phyloP scores from a whole-genome alignment of 768 basidiomycete species.

The Mycena kentingensis region DNA sequence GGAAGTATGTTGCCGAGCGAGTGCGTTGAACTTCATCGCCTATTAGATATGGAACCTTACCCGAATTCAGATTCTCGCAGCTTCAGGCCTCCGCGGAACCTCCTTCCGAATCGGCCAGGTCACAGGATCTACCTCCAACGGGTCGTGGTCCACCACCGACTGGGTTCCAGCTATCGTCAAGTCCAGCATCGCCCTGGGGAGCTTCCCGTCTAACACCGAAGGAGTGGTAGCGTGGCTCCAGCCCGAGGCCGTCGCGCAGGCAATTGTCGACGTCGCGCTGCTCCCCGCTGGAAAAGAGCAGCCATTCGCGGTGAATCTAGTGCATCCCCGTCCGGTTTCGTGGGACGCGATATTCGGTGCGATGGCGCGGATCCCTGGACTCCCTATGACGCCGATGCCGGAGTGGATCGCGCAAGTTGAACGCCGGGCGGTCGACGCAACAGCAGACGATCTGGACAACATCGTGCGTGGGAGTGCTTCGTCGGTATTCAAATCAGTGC shows the following conservation, averaged over 20 bases:
- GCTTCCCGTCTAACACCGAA: conserved; percentile 25
- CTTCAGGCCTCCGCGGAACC: not conserved
- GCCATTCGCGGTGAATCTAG: conserved; percentile 31
- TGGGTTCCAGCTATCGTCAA: conserved; percentile 41
- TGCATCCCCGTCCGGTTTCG: conserved; percentile 35
- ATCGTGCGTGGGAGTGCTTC: not conserved
- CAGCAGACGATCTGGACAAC: not conserved
- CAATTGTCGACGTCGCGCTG: conserved; percentile 33
- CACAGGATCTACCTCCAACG: conserved; percentile 34
- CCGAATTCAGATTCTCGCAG: not conserved
- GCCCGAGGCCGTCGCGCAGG: conserved; percentile 27
- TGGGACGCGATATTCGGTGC: conserved; percentile 21
- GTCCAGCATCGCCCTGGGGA: conserved; percentile 33
- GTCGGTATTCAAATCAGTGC: not conserved
- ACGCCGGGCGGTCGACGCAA: not conserved
- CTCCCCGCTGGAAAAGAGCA: conserved; percentile 10
- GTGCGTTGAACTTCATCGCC: conserved; percentile 5
- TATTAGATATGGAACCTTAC: not conserved
- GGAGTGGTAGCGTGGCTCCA: conserved; percentile 33
- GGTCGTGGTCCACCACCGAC: conserved; percentile 38
- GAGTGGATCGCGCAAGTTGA: not conserved
- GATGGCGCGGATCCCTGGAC: not conserved
- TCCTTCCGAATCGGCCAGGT: conserved; percentile 41
- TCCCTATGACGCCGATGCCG: not conserved
- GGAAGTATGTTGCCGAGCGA: conserved; percentile 27